Base-by-base conservation (phyloP, 2,329 filamentous ascomycete species). In the Chlorencoelia australis region DNA sequence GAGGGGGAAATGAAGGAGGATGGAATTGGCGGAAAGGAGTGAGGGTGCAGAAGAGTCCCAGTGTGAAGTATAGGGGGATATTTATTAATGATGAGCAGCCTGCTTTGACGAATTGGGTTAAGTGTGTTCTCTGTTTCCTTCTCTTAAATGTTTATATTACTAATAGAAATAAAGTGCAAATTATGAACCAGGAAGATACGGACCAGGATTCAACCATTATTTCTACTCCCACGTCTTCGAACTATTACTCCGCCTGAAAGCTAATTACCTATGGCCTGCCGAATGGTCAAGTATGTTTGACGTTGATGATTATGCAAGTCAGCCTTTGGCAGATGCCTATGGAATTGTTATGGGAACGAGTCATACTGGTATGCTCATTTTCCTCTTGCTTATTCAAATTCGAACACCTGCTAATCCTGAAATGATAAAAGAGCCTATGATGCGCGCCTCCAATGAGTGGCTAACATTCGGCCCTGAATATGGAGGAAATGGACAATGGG, bases 211-310 rank as follows among this genome's bases (percentile, higher is more conserved):
- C 43, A 73, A 72, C 39, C 63, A 70, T n/a, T 67, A 71, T 4
- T 82, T 85, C 55, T 83, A 86, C 57, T 61, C 68, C 4, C 69
- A 71, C 14, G 72, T 86, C 14, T 84, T 82, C 43, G 82, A 86
- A 59, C 63, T 86, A 1, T 60, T 85, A 1, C 69, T 86, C 5
- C 69, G 82, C 5, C 65, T 82, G 18, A 69, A 74, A 24, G 80
- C 80, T 11, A 86, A 86, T 56, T 85, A 84, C 50, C 62, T 86
- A 33, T 86, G 82, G 81, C 82, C 81, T 0, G 71, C 79, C 1
- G 65, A 74, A 53, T 86, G 80, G 82, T 71, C 68, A 5, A 71
- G 68, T 44, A 82, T 83, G 67, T 82, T 85, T 50, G 74, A 77
- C 51, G 69, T 82, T 1, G 82, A 86, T 42, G 81, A 86, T 51